Base-by-base conservation (phyloP, 2,329 filamentous ascomycete species). In the Claviceps maximensis region DNA sequence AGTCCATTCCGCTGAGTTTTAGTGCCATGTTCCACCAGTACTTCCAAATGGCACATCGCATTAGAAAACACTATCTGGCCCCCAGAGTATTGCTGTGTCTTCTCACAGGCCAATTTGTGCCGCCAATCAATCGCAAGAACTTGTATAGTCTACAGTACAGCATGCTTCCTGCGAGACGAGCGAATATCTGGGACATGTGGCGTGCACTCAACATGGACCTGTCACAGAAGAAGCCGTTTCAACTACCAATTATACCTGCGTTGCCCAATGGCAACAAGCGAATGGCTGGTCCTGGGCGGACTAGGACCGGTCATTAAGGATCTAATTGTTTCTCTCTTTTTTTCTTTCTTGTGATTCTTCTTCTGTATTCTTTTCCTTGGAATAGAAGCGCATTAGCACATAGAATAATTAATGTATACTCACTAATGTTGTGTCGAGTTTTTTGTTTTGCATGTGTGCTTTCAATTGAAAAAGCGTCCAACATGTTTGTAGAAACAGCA, bases 1-100 rank as follows among this genome's bases (percentile, higher is more conserved):
- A 93, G 84, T 91, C 91, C 3, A 86, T 95, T 7, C 91, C 93
- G 2, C 79, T 98, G 7, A 83, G 87, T 3, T 87, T 97, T 59
- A 80, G 84, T n/a, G 87, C 87, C 61, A 97, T 97, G 82, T 97
- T 98, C 69, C 82, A 94, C 56, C 90, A 97, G 63, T 98, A 98
- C 70, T 95, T 94, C 64, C 89, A 96, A 67, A 88, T 98, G 62
- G 89, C 86, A 29, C 82, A 87, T 57, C 88, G 93, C 48, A 88
- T 98, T 57, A 84, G 89, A 54, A 95, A 95, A 67, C 93, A 98
- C 70, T 98, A 98, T 67, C 77, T 97, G 45, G 91, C 89, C 0
- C 89, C 89, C 0, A 80, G 84, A 15, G 94, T 98, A 21, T 79
- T 97, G 48, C 76, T 95, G 41, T 93, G 89, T 61, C 82, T 98